Base-by-base conservation (phyloP, 495 filamentous ascomycete genomes). In the Neurospora hispaniola region DNA sequence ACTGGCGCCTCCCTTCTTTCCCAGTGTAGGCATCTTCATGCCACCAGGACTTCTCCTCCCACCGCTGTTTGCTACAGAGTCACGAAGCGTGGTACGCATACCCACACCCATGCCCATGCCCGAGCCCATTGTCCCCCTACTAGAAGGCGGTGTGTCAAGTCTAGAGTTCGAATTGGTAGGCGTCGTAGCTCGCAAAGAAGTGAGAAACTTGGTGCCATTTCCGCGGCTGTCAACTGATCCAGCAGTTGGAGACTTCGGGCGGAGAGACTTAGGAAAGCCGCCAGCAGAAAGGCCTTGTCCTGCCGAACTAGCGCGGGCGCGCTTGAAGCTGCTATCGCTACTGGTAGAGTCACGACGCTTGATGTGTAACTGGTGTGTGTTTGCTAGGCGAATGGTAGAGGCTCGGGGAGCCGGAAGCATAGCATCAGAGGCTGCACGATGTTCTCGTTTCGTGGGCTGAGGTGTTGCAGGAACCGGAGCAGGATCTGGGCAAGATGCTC, bases 271-370 rank as follows among this genome's bases (percentile, higher is more conserved):
- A 16, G 84, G 84, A 69, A 86, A 81, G 7, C 54, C 54, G 3
- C 27, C 54, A 38, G 54, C 27, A 66, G 54, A 66, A 38, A 66
- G 54, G 54, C 54, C 54, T 1, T 27, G 7, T 66, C 40, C n/a
- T 77, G 70, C 3, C 35, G 54, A 66, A 7, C 27, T 66, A 16
- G 54, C 54, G 2, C 82, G 80, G 23, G 66, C 76, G 3, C 85
- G 83, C 59, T 83, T 84, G 59, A 86, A 86, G 73, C 85, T 86
- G 74, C 84, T 86, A 62, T 86, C 84, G 73, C 85, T 86, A 40
- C 77, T 80, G 35, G 82, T 81, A 5, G 85, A 86, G 10, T 77
- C 84, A 11, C 80, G 84, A 7, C 84, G 80, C 73, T 77, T 77
- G 8, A 82, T 18, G 20, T 70, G n/a, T 48, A 73, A 48, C 7